Percentiles rank a stretch among this genome's conserved stretches.
Evolutionary conservation across 2,329 filamentous ascomycete species (phyloP).

Genomic region (Aspergillus aculeatinus): DNA sequence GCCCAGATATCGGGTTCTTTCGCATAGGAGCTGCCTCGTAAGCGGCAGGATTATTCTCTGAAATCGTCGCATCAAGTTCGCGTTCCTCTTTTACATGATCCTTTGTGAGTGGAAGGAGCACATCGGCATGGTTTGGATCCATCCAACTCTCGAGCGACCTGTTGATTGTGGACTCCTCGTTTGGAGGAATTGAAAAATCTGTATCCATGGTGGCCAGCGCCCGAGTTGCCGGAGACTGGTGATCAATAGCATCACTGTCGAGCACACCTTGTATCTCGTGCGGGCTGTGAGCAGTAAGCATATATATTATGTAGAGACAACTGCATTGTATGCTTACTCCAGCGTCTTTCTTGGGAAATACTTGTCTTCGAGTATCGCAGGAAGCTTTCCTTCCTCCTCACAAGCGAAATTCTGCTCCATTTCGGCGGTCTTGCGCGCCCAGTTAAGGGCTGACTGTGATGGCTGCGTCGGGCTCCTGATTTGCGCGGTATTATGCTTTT

Average conservation of each 20-base stretch:
- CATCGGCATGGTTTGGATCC: conserved; percentile 1
- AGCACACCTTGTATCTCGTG: conserved; percentile 37
- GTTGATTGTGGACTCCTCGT: not conserved
- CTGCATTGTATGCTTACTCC: conserved; percentile 44
- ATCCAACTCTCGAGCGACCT: not conserved
- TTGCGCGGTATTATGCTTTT: conserved; percentile 16
- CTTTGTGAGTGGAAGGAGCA: conserved; percentile 19
- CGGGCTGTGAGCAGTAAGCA: conserved; percentile 25
- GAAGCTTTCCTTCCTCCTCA: conserved; percentile 47
- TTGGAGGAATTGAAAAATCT: not conserved
- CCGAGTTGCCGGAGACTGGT: conserved; percentile 18
- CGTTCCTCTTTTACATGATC: conserved; percentile 8
- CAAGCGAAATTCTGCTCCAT: conserved; percentile 17
- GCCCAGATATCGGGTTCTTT: conserved; percentile 17
- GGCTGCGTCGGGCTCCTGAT: conserved; percentile 12
- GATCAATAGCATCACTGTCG: conserved; percentile 16
- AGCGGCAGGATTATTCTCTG: conserved; percentile 1
- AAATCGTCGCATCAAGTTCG: not conserved
- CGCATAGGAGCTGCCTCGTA: not conserved
- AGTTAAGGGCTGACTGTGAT: conserved; percentile 7
- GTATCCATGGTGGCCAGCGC: conserved; percentile 39
- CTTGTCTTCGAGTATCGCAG: conserved; percentile 61
- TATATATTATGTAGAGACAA: not conserved
- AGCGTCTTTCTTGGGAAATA: conserved; percentile 57
- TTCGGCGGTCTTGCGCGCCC: conserved; percentile 17